Evolutionary conservation across 2,329 filamentous ascomycete genomes (phyloP), one percentile per base, ranked within the genome.

Genomic region (Sporothrix globosa): DNA sequence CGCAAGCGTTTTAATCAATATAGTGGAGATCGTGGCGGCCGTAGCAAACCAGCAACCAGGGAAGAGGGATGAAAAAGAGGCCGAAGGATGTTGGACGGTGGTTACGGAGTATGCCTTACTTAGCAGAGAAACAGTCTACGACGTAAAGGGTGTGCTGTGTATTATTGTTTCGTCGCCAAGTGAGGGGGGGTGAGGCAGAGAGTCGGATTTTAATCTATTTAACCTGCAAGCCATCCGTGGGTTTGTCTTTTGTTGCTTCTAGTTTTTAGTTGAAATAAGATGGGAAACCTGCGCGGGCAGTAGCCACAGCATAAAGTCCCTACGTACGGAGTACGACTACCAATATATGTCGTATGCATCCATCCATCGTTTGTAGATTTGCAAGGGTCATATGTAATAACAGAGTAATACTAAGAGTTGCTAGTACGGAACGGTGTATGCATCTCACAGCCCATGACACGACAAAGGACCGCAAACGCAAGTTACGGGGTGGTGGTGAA

Each of bases 1-100:
- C 58, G 68, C 68, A 69, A 69, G 68, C 68, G 24, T 65, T 56
- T 69, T 66, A 69, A 69, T 69, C 34, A 30, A 69, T 46, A 10
- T 56, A 24, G 68, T 44, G 39, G 34, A 66, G 58, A 41, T 19
- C 19, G 41, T 39, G 27, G 27, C 14, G 19, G 41, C 39, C 2
- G 30, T 58, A 56, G 14, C 58, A 69, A 69, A 69, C 56, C 68
- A 69, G 48, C 52, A 56, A 48, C 68, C 56, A 69, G 54, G 67
- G 44, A 60, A 68, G 44, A 60, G 67, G 46, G 27, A 60, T 13
- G 30, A 48, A 11, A 13, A 30, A 60, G 54, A 60, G 13, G 39
- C 34, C 52, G 24, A 30, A 19, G 21, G 30, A 13, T 30, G 10
- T 11, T 2, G 58, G 39, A 61, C n/a, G 21, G 17, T 24, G 56